Percentiles rank a stretch among this genome's conserved stretches.
phyloP scores from a whole-genome alignment of 306 rosid species.

The Lupinus albus region DNA sequence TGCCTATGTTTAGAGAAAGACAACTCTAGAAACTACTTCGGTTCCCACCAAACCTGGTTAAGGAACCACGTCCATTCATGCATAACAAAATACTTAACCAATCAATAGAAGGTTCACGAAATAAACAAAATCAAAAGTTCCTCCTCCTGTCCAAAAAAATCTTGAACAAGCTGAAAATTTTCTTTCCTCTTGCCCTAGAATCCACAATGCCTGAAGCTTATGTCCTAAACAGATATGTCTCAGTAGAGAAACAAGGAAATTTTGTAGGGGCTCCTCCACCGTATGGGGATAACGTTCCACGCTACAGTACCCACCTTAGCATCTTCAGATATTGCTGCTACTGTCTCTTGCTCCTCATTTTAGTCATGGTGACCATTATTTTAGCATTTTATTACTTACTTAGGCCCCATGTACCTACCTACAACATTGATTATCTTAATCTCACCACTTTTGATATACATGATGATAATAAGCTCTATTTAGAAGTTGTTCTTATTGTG shows the following conservation, averaged over 20 bases:
- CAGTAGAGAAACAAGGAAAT: background rate
- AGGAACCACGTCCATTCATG: constrained; percentile 44
- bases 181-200: background rate
- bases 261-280: background rate
- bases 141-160: background rate
- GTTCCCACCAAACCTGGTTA: constrained; percentile 20
- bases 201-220: constrained; percentile 31
- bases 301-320: background rate
- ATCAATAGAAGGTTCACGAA: constrained; percentile 35
- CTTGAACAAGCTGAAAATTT: background rate
- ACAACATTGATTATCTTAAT: constrained; percentile 39
- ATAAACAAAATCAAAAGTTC: background rate
- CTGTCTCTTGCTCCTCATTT: constrained; percentile 9
- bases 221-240: background rate
- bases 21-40: constrained; percentile 14
- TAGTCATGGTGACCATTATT: background rate
- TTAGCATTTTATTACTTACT: background rate
- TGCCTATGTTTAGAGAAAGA: constrained; percentile 37
- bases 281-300: constrained; percentile 24
- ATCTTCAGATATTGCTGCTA: constrained; percentile 15
- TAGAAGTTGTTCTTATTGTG: constrained; percentile 37
- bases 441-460: constrained; percentile 39
- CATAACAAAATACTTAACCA: constrained; percentile 49
- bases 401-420: constrained; percentile 47
- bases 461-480: constrained; percentile 20